A percentile compares a stretch with the other conserved stretches of the same genome.
Evolutionary conservation across 257 asterid genomes (phyloP).

Genomic region (Solanum infundibuliforme): DNA sequence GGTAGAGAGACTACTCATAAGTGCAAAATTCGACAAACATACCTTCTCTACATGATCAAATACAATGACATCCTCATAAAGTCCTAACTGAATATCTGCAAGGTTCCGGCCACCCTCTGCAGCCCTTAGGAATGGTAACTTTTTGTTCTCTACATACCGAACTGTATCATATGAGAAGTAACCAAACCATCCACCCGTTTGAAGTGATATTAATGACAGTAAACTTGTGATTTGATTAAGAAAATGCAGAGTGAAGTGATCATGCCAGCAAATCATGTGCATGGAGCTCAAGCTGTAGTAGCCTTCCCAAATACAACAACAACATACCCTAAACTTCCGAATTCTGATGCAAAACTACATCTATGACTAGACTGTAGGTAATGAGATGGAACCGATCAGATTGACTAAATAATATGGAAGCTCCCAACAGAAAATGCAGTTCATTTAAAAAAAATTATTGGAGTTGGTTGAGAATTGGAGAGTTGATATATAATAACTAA

Average conservation of each 20-base stretch:
- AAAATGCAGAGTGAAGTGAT: too few species aligned
- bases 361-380: not conserved
- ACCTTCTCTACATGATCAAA: slow-evolving; percentile 96
- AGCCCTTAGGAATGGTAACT: slow-evolving; percentile 54
- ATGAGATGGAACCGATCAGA: not conserved
- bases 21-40: not conserved
- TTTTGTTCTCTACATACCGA: slow-evolving; percentile 60
- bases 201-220: not conserved
- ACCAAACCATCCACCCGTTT: slow-evolving; percentile 96
- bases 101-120: slow-evolving; percentile 67
- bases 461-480: not conserved
- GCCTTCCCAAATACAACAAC: not conserved
- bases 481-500: not conserved
- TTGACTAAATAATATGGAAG: not conserved
- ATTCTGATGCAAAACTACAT: too few species aligned
- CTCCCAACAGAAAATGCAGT: not conserved
- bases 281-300: not conserved
- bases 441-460: not conserved
- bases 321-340: too few species aligned
- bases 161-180: slow-evolving; percentile 80
- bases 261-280: not conserved
- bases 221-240: not conserved
- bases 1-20: not conserved
- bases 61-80: slow-evolving; percentile 69
- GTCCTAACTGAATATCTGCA: slow-evolving; percentile 84